Conservation (phyloP, 148 eudicot species). For the Fagopyrum tataricum region DNA sequence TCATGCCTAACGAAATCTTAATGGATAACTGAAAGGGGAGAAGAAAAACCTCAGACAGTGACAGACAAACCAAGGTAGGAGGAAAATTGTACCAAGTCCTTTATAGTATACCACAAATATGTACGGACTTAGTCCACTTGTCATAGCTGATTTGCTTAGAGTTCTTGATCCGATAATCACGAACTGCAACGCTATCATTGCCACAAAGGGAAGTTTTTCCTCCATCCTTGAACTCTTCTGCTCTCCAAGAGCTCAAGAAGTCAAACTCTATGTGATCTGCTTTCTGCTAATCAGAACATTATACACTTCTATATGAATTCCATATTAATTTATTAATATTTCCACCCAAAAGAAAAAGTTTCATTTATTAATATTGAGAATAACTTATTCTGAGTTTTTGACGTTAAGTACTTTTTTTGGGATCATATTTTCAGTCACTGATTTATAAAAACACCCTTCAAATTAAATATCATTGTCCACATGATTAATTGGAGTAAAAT, state of each 20-base stretch:
- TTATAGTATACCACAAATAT: neutral
- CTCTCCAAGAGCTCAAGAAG: neutral
- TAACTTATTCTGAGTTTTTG: no score
- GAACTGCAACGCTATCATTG: neutral
- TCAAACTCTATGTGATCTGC: neutral
- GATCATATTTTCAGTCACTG: no score
- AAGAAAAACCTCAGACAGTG: neutral
- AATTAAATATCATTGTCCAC: no score
- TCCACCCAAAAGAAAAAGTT: no score
- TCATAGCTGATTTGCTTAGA: neutral
- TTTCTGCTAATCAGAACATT: neutral
- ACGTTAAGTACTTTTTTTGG: no score
- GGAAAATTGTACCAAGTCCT: neutral
- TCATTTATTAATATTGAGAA: no score
- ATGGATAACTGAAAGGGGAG: no score
- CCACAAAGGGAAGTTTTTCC: neutral
- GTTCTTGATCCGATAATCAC: neutral
- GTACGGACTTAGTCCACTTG: neutral
- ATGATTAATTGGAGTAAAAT: no score
- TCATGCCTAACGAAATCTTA: no score
- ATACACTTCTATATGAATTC: neutral
- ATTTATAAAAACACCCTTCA: no score
- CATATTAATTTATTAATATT: no score
- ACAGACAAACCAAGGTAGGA: neutral
- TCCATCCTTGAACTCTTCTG: neutral